These are phyloP conservation scores for Eucalyptus lansdowneana DNA, from an alignment of 345 rosid species.

Conservation along the genomic window DNA sequence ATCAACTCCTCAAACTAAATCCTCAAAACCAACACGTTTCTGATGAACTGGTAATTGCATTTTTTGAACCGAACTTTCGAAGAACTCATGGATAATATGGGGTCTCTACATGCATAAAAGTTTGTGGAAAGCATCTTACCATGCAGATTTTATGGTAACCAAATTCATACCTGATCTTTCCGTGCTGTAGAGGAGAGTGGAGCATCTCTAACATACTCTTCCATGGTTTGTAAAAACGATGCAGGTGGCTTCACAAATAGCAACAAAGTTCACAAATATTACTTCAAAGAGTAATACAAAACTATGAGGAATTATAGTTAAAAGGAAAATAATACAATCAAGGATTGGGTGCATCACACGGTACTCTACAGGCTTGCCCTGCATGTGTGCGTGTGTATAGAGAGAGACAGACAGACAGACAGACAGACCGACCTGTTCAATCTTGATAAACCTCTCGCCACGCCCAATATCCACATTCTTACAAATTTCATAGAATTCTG, in stretches of 20 bases:
- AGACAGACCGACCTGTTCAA: constrained; percentile 69
- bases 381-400: not conserved
- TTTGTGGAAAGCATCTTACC: not conserved
- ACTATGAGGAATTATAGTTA: not conserved
- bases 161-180: constrained; percentile 61
- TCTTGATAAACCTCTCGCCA: constrained; percentile 72
- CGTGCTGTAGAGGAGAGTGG: constrained; percentile 41
- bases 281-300: not conserved
- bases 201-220: constrained; percentile 88
- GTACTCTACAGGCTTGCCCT: not conserved
- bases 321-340: not conserved
- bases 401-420: not conserved
- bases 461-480: constrained; percentile 73
- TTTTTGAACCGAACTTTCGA: not conserved
- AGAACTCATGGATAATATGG: not conserved
- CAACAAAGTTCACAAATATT: not conserved
- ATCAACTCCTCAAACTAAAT: not conserved
- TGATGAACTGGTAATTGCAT: not conserved
- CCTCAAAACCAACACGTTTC: not conserved
- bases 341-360: not conserved
- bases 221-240: constrained; percentile 97
- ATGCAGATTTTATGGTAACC: not conserved
- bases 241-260: constrained; percentile 59
- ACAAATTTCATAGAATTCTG: constrained; percentile 94
- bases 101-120: not conserved